Percentiles rank a stretch among this genome's conserved stretches.
Evolutionary conservation across 352 stramenopile genomes (phyloP).

Genomic region (Pilasporangium apinafurcum): DNA sequence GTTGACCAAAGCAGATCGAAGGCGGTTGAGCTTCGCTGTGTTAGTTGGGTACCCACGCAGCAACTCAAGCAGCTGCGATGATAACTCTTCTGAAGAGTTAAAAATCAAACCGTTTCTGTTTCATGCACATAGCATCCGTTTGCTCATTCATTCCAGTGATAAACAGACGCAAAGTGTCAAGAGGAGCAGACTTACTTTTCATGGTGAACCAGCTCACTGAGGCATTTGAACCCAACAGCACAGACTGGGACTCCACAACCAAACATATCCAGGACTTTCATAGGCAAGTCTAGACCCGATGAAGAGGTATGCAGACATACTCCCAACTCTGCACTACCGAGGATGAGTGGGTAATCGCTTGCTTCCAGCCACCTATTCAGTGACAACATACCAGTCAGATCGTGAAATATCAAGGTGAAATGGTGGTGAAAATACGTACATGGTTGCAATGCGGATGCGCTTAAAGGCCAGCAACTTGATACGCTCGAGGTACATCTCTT

Average conservation of each 20-base stretch:
- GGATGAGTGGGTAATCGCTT: constrained; percentile 94
- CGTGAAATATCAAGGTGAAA: background rate
- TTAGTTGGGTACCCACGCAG: constrained; percentile 48
- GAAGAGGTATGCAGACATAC: constrained; percentile 99
- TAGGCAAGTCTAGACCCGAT: constrained; percentile 97
- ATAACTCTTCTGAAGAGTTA: constrained; percentile 43
- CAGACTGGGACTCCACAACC: constrained; percentile 96
- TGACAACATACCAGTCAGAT: background rate
- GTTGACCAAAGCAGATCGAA: constrained; percentile 37
- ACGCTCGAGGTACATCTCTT: constrained; percentile 84
- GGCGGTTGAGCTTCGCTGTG: constrained; percentile 31
- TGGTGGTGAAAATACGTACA: constrained; percentile 24
- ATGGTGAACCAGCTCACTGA: constrained; percentile 96
- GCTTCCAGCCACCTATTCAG: constrained; percentile 91
- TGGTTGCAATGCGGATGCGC: constrained; percentile 84
- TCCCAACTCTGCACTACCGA: constrained; percentile 94
- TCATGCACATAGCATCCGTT: background rate
- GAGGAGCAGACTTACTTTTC: constrained; percentile 84
- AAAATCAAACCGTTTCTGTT: constrained; percentile 75
- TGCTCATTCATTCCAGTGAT: background rate
- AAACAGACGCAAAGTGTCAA: too few relatives aligned
- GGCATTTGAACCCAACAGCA: constrained; percentile 92
- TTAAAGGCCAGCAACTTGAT: constrained; percentile 69
- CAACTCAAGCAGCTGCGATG: constrained; percentile 51
- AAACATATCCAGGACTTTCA: constrained; percentile 99